These are phyloP conservation scores for Petasospora fabianii DNA, from an alignment of 1,139 yeast species.

Conservation along the genomic window DNA sequence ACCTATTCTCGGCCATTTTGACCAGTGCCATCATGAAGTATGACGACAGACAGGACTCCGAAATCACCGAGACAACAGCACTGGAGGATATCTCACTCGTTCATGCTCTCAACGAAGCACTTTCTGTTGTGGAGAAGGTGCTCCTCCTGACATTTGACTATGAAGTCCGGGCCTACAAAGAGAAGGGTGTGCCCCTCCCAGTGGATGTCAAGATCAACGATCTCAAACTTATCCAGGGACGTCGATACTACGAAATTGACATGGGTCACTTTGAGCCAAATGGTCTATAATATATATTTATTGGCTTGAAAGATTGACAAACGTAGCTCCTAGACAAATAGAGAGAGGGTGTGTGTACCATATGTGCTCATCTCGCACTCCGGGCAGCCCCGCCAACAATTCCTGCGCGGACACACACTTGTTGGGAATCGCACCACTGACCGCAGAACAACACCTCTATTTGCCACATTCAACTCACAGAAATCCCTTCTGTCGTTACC, in stretches of 20 bases:
- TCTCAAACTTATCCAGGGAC: constrained; percentile 32
- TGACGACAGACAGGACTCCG: constrained; percentile 11
- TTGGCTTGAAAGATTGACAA: no score
- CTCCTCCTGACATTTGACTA: constrained; percentile 30
- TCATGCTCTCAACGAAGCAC: constrained; percentile 29
- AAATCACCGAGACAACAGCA: constrained; percentile 7
- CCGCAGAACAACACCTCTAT: no score
- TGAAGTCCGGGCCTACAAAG: constrained; percentile 17
- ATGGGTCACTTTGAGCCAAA: constrained; percentile 5
- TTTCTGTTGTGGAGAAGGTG: constrained; percentile 32
- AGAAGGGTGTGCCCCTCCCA: constrained; percentile 10
- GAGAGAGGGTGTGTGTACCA: no score
- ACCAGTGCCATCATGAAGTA: constrained; percentile 52
- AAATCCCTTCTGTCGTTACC: neutral
- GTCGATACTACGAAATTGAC: constrained; percentile 24
- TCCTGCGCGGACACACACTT: no score
- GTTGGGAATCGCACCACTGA: no score
- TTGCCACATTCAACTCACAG: neutral
- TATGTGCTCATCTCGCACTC: no score
- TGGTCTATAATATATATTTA: no score
- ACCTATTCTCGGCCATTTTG: constrained; percentile 75
- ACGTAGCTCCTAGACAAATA: no score
- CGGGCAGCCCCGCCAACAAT: no score
- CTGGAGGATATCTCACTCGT: constrained; percentile 17
- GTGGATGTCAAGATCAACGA: constrained; percentile 29